Conservation (phyloP, 306 rosid genomes). For the Fragaria vesca region DNA sequence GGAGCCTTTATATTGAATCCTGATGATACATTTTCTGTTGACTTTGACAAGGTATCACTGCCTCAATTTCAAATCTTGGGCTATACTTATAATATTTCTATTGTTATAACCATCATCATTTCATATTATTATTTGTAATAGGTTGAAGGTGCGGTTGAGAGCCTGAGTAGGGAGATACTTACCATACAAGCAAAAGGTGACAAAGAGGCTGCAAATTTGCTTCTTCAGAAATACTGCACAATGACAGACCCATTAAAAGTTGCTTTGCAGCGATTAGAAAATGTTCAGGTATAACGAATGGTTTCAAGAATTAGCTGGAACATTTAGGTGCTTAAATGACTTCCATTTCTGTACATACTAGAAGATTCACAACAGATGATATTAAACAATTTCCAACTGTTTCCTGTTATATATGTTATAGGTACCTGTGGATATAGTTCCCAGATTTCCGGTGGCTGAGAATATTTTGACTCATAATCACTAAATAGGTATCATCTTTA, state of each 20-base stretch:
- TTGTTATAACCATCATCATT: background rate
- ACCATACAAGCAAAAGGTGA: conserved; percentile 92
- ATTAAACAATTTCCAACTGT: too few species aligned
- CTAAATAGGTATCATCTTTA: conserved; percentile 10
- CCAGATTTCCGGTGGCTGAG: conserved; percentile 67
- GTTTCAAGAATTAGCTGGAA: background rate
- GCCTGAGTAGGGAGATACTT: conserved; percentile 82
- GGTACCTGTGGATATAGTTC: conserved; percentile 89
- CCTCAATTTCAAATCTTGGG: conserved; percentile 11
- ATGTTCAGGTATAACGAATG: conserved; percentile 56
- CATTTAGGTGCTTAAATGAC: background rate
- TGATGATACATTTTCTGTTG: conserved; percentile 67
- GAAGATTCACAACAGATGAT: background rate
- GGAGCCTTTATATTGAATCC: conserved; percentile 67
- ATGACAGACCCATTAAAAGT: conserved; percentile 60
- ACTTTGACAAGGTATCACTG: conserved; percentile 68
- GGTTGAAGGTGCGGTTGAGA: conserved; percentile 86
- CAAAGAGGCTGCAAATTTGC: conserved; percentile 72
- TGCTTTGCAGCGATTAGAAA: conserved; percentile 68
- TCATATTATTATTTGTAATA: conserved; percentile 19
- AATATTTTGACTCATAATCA: conserved; percentile 41
- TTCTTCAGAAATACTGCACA: conserved; percentile 58
- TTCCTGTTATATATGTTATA: conserved; percentile 48
- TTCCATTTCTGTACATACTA: background rate
- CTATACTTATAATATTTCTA: background rate